These are phyloP conservation scores for Ophiognomonia clavigignenti-juglandacearum DNA, from an alignment of 2,329 filamentous ascomycete species.

Conservation along the genomic window DNA sequence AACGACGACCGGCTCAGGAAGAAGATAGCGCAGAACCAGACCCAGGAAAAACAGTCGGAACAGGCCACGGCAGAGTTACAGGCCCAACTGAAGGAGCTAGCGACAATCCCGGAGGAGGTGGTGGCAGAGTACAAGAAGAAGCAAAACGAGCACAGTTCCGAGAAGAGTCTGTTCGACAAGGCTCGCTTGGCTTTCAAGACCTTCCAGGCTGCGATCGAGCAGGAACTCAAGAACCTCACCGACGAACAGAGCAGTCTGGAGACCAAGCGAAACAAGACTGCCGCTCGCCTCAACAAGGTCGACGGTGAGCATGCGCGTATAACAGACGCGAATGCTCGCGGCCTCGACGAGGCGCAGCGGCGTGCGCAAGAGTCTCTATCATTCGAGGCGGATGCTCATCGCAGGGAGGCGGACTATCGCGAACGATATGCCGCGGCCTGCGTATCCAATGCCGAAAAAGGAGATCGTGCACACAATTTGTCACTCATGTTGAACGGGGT, in stretches of 20 bases:
- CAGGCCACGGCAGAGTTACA: slow-evolving; percentile 33
- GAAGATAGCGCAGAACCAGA: slow-evolving; percentile 70
- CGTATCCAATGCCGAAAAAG: slow-evolving; percentile 32
- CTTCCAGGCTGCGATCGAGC: slow-evolving; percentile 58
- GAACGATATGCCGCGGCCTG: slow-evolving; percentile 34
- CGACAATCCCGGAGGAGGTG: slow-evolving; percentile 60
- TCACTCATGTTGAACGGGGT: slow-evolving; percentile 34
- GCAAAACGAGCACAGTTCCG: slow-evolving; percentile 47
- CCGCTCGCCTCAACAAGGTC: slow-evolving; percentile 65
- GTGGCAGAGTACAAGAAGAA: slow-evolving; percentile 49
- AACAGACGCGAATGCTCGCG: slow-evolving; percentile 61
- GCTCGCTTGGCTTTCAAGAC: slow-evolving; percentile 49
- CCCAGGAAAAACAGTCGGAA: slow-evolving; percentile 61
- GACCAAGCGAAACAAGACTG: slow-evolving; percentile 68
- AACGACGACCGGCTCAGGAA: slow-evolving; percentile 73
- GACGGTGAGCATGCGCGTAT: slow-evolving; percentile 69
- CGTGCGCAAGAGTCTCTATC: slow-evolving; percentile 45
- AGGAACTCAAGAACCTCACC: slow-evolving; percentile 57
- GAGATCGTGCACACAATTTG: slow-evolving; percentile 32
- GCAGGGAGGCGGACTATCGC: slow-evolving; percentile 39
- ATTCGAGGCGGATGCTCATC: slow-evolving; percentile 41
- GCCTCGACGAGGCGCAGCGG: slow-evolving; percentile 59
- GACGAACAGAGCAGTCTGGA: slow-evolving; percentile 59
- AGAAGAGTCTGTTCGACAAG: slow-evolving; percentile 57
- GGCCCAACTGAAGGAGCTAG: slow-evolving; percentile 60